A percentile compares a stretch with the other conserved stretches of the same genome.
phyloP scores from a whole-genome alignment of 2,329 filamentous ascomycete species.

The Chaetomiaceae sp. region DNA sequence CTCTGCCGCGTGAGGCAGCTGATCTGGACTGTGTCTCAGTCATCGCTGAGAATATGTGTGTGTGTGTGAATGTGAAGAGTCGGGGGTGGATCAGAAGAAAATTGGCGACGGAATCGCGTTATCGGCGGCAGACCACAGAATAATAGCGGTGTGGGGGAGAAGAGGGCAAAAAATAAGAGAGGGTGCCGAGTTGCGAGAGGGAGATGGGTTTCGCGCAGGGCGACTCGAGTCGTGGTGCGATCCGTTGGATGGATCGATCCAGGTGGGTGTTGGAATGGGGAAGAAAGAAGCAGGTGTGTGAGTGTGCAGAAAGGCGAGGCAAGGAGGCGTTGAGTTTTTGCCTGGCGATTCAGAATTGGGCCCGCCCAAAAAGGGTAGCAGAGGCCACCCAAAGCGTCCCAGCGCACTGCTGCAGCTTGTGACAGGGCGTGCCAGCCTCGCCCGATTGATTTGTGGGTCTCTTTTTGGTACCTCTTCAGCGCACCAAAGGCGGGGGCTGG shows the following conservation, averaged over 20 bases:
- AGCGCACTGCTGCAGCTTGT: slow-evolving; percentile 11
- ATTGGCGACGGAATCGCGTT: slow-evolving; percentile 30
- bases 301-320: slow-evolving; percentile 24
- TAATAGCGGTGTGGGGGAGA: slow-evolving; percentile 12
- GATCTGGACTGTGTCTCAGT: slow-evolving; percentile 89
- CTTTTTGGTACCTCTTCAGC: neutral
- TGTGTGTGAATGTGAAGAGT: slow-evolving; percentile 25
- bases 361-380: slow-evolving; percentile 22
- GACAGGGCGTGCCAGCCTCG: slow-evolving; percentile 15
- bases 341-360: slow-evolving; percentile 26
- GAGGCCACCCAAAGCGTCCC: slow-evolving; percentile 21
- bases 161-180: neutral
- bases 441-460: slow-evolving; percentile 5
- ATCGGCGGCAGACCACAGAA: slow-evolving; percentile 22
- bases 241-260: slow-evolving; percentile 28
- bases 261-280: slow-evolving; percentile 19
- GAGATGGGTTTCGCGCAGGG: slow-evolving; percentile 20
- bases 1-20: slow-evolving; percentile 81
- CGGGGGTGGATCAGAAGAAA: slow-evolving; percentile 27
- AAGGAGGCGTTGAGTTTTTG: slow-evolving; percentile 27
- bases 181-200: slow-evolving; percentile 14
- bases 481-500: no score
- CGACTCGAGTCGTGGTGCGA: slow-evolving; percentile 27
- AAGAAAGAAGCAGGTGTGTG: slow-evolving; percentile 17
- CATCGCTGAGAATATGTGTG: slow-evolving; percentile 56